Evolutionary conservation across 208 protist genomes (phyloP), one percentile per base, ranked within the genome.

Genomic region (Novymonas esmeraldas): DNA sequence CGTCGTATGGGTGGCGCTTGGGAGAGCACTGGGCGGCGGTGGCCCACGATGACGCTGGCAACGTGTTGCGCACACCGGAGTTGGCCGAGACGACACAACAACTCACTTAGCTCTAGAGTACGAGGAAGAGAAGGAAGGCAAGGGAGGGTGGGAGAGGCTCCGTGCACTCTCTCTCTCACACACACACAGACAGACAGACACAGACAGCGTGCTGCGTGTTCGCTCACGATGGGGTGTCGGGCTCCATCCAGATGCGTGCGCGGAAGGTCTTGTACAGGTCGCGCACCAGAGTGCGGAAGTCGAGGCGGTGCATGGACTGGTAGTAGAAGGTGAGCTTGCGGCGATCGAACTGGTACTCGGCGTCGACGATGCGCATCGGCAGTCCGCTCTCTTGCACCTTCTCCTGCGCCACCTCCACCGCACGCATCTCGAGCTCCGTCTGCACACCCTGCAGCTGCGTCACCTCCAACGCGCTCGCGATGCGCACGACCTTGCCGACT

Each of bases 241-340:
- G 82, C 75, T 97, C 88, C 93, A 97, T 97, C 90, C 93, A 97
- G 73, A 97, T 97, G 44, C 93, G 93, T 2, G 90, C 93, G 20
- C 87, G 84, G 49, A 95, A 97, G 4, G 87, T 92, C 60, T 95
- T 92, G 82, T 95, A 97, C 36, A 97, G 73, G 62, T 95, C 90
- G 11, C 90, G 81, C 54, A 97, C 87, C 7, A 97, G 78, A 22
- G 85, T 90, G 42, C 93, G 90, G 75, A 97, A 97, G 76, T 97
- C 93, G 2, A 94, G 82, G 6, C 90, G 78, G 55, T 91, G 79
- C 76, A 89, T 78, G 11, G 90, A 89, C 52, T 93, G 84, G 64
- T 95, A 97, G 63, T 93, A 97, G 52, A 97, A 97, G 3, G 93
- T 97, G 22, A 97, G 83, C 78, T 97, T 97, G 39, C 91, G 91